These are phyloP conservation scores for Penicillium griseofulvum DNA, from an alignment of 2,329 filamentous ascomycete genomes.

Conservation along the genomic window DNA sequence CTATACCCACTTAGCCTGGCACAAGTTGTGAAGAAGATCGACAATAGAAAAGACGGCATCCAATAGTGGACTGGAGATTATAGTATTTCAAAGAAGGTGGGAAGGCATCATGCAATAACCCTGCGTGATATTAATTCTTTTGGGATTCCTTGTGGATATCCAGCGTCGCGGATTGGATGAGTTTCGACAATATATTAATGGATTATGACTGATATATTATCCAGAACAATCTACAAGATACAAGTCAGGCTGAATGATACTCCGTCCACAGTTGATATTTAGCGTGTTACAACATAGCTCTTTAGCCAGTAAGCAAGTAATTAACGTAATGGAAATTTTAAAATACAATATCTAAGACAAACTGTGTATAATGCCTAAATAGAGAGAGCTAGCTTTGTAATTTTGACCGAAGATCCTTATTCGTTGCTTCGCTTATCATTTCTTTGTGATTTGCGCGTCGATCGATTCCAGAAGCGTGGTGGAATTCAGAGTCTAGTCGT, in stretches of 20 bases:
- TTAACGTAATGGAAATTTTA: neutral
- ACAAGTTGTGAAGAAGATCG: conserved; percentile 8
- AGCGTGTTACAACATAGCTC: too few species aligned
- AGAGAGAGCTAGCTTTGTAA: neutral
- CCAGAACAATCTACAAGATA: neutral
- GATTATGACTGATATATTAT: neutral
- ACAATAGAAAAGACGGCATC: neutral
- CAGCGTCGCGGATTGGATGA: neutral
- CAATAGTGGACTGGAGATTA: neutral
- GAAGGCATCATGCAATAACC: neutral
- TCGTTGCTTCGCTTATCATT: conserved; percentile 17
- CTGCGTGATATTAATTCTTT: neutral
- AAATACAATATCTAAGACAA: neutral
- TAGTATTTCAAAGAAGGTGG: neutral
- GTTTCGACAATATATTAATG: neutral
- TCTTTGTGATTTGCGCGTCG: conserved; percentile 3
- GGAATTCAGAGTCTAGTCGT: neutral
- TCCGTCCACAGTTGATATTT: too few species aligned
- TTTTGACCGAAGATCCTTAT: neutral
- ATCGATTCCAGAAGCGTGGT: conserved; percentile 11
- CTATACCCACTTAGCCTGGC: neutral
- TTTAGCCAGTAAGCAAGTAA: neutral
- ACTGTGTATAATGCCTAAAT: too few species aligned
- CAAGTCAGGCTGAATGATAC: neutral
- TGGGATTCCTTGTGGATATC: neutral